Percentiles rank a stretch among this genome's conserved stretches.
phyloP scores from a whole-genome alignment of 495 filamentous ascomycete genomes.

The Pyrenula massariospora region DNA sequence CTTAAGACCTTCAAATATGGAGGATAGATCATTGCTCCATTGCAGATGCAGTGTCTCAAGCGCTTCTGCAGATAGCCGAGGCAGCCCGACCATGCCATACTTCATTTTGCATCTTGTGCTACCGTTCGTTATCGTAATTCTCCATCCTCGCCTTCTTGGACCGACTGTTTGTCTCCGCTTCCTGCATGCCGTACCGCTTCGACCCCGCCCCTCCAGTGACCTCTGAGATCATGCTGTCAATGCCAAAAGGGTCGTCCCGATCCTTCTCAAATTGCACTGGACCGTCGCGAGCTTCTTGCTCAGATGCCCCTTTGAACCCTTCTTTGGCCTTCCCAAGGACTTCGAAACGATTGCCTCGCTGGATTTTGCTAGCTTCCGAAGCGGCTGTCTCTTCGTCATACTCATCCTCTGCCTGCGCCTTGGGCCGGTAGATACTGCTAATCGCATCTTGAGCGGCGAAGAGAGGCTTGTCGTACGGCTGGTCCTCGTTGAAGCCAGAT shows the following conservation, averaged over 20 bases:
- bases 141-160: slow-evolving; percentile 73
- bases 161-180: slow-evolving; percentile 43
- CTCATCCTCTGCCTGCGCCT: slow-evolving; percentile 52
- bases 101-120: neutral
- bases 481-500: slow-evolving; percentile 91
- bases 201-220: slow-evolving; percentile 49
- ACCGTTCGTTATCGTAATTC: slow-evolving; percentile 27
- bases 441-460: slow-evolving; percentile 96
- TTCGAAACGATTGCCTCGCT: slow-evolving; percentile 74
- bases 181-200: slow-evolving; percentile 80
- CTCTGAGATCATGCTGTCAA: slow-evolving; percentile 83
- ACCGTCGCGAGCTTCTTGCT: slow-evolving; percentile 77
- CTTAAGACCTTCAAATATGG: neutral
- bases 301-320: slow-evolving; percentile 75
- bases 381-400: slow-evolving; percentile 73
- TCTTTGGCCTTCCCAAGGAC: slow-evolving; percentile 76
- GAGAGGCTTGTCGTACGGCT: slow-evolving; percentile 92
- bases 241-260: slow-evolving; percentile 74
- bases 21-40: neutral
- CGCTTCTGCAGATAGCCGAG: neutral
- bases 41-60: neutral
- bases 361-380: slow-evolving; percentile 74
- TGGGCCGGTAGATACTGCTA: slow-evolving; percentile 84
- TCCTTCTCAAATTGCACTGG: slow-evolving; percentile 99
- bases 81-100: neutral